Evolutionary conservation across 2,329 filamentous ascomycete species (phyloP).

Genomic region (Talaromyces sp.): DNA sequence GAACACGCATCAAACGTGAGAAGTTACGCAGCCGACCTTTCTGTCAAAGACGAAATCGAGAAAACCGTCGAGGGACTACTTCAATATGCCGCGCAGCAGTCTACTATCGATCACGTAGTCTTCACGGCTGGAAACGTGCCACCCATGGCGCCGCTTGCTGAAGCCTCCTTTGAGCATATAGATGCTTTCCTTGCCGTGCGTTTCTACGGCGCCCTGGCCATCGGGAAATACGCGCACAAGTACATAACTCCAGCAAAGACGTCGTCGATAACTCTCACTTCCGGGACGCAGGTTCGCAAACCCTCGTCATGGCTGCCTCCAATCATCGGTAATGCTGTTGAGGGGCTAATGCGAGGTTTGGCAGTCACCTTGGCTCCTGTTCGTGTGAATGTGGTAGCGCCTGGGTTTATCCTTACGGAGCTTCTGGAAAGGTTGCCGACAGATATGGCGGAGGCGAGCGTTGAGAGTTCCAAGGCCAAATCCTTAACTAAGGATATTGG

Average conservation of each 20-base stretch:
- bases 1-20: slow-evolving; percentile 26
- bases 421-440: slow-evolving; percentile 2
- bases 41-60: slow-evolving; percentile 30
- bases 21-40: slow-evolving; percentile 49
- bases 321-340: slow-evolving; percentile 20
- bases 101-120: slow-evolving; percentile 51
- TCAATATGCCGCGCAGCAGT: slow-evolving; percentile 5
- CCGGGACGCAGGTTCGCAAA: slow-evolving; percentile 28
- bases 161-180: slow-evolving; percentile 23
- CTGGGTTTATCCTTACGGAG: slow-evolving; percentile 49
- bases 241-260: slow-evolving; percentile 41
- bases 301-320: slow-evolving; percentile 25
- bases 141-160: slow-evolving; percentile 26
- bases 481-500: slow-evolving; percentile 32
- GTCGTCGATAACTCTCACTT: slow-evolving; percentile 53
- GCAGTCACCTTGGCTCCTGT: slow-evolving; percentile 60
- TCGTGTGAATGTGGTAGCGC: slow-evolving; percentile 58
- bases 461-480: slow-evolving; percentile 7
- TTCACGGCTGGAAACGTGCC: slow-evolving; percentile 53
- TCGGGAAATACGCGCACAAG: slow-evolving; percentile 47
- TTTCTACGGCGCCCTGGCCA: slow-evolving; percentile 38
- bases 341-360: slow-evolving; percentile 52
- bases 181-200: slow-evolving; percentile 29
- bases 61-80: slow-evolving; percentile 1
- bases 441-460: slow-evolving; percentile 2